Evolutionary conservation across 2,329 filamentous ascomycete species (phyloP).

Genomic region (Fusarium sp.): DNA sequence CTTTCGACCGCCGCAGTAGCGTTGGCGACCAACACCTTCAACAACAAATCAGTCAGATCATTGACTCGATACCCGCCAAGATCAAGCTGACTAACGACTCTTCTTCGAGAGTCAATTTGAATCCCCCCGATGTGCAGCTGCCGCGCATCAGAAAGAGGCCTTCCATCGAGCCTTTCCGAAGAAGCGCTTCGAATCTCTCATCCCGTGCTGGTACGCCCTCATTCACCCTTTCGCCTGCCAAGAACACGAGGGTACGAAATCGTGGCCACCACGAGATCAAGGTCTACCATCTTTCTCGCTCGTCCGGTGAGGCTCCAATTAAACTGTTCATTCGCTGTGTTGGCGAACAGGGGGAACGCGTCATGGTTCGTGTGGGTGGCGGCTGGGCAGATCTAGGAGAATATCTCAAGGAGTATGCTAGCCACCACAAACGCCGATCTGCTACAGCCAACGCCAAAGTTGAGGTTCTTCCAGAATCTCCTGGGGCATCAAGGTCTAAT

Average conservation of each 20-base stretch:
- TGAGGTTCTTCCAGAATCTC: constrained; percentile 57
- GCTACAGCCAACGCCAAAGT: constrained; percentile 61
- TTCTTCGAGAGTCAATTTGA: constrained; percentile 58
- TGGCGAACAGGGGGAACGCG: constrained; percentile 87
- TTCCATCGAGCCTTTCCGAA: constrained; percentile 54
- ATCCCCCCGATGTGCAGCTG: constrained; percentile 66
- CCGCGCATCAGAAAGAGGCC: constrained; percentile 57
- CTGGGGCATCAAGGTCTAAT: constrained; percentile 42
- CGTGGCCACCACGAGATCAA: constrained; percentile 79
- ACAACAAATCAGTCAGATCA: constrained; percentile 80
- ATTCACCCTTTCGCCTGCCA: constrained; percentile 74
- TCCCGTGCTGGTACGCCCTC: constrained; percentile 70
- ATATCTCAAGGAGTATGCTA: constrained; percentile 92
- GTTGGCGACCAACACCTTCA: constrained; percentile 75
- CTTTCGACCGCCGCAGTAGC: constrained; percentile 45
- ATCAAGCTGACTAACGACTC: constrained; percentile 75
- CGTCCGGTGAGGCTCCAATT: constrained; percentile 85
- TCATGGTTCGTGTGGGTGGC: constrained; percentile 97
- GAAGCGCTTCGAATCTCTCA: constrained; percentile 62
- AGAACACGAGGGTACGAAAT: constrained; percentile 58
- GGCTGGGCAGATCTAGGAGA: constrained; percentile 98
- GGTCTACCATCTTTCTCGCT: constrained; percentile 88
- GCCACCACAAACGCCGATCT: constrained; percentile 84
- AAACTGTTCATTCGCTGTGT: constrained; percentile 95
- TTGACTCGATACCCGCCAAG: constrained; percentile 79